phyloP scores from a whole-genome alignment of 2,329 filamentous ascomycete species.

The Coniochaeta hoffmannii region DNA sequence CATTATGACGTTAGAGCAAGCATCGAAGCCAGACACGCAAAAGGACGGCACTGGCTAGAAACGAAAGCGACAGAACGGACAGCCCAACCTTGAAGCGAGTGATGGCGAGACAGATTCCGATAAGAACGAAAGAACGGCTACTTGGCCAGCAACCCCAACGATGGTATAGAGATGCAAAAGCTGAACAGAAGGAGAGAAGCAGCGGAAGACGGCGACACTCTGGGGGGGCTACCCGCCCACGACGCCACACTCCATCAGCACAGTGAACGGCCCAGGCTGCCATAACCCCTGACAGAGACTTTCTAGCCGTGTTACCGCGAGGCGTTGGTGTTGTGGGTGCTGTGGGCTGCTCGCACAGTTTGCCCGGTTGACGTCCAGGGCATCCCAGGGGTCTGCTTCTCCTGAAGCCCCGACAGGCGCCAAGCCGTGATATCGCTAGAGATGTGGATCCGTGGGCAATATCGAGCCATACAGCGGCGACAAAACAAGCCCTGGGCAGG shows the following conservation, averaged over 20 bases:
- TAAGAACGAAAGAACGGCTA: constrained; percentile 2
- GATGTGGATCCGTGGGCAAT: neutral
- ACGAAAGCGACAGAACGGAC: constrained; percentile 1
- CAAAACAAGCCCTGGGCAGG: neutral
- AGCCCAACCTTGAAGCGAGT: neutral
- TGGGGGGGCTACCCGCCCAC: neutral
- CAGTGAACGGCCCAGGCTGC: neutral
- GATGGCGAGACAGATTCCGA: constrained; percentile 1
- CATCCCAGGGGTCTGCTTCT: neutral
- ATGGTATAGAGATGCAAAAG: neutral
- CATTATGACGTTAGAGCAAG: constrained; percentile 2
- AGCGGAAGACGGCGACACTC: neutral
- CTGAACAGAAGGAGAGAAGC: neutral
- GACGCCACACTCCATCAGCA: neutral
- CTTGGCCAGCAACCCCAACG: constrained; percentile 1
- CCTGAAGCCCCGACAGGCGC: neutral
- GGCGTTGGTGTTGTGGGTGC: neutral
- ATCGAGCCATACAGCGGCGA: neutral
- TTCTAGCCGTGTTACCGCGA: neutral
- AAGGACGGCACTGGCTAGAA: neutral
- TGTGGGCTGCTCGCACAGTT: constrained; percentile 1
- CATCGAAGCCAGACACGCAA: neutral
- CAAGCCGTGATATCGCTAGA: neutral
- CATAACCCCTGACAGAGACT: neutral
- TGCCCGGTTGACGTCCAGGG: neutral